Evolutionary conservation across 2,329 filamentous ascomycete species (phyloP).

Genomic region (Orbilia brochopaga): DNA sequence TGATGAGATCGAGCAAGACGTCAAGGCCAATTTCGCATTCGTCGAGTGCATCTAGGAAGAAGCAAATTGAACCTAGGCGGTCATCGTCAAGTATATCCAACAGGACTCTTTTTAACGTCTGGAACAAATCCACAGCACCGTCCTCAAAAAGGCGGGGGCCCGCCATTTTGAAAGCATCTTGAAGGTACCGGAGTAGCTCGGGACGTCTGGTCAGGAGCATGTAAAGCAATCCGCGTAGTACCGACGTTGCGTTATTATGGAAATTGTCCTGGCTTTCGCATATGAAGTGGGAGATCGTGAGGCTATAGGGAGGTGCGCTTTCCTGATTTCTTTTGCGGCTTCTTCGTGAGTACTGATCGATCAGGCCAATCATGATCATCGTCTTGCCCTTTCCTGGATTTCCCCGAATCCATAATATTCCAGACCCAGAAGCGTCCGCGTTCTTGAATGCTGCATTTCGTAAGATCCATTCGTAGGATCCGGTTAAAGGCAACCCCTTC

Average conservation of each 20-base stretch:
- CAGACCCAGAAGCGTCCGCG: not conserved
- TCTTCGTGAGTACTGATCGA: not conserved
- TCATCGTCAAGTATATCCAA: not conserved
- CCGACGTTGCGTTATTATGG: slow-evolving; percentile 5
- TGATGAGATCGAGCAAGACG: not conserved
- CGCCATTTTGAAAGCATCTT: not conserved
- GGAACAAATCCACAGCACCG: not conserved
- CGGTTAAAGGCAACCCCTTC: not conserved
- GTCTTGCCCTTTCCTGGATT: slow-evolving; percentile 3
- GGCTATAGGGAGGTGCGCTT: not conserved
- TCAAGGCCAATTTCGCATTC: not conserved
- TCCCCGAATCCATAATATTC: not conserved
- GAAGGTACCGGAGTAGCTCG: not conserved
- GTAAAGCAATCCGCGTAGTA: not conserved
- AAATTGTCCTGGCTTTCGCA: not conserved
- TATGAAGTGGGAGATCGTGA: not conserved
- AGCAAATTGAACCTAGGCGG: not conserved
- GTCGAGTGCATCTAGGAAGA: slow-evolving; percentile 2
- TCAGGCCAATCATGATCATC: not conserved
- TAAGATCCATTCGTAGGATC: slow-evolving; percentile 12
- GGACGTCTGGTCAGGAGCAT: not conserved
- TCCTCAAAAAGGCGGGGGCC: slow-evolving; percentile 6
- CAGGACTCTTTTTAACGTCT: not conserved
- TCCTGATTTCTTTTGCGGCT: not conserved
- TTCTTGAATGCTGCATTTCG: not conserved